Evolutionary conservation across 768 basidiomycete genomes (phyloP), one percentile per base, ranked within the genome.

Genomic region (Paxillus involutus): DNA sequence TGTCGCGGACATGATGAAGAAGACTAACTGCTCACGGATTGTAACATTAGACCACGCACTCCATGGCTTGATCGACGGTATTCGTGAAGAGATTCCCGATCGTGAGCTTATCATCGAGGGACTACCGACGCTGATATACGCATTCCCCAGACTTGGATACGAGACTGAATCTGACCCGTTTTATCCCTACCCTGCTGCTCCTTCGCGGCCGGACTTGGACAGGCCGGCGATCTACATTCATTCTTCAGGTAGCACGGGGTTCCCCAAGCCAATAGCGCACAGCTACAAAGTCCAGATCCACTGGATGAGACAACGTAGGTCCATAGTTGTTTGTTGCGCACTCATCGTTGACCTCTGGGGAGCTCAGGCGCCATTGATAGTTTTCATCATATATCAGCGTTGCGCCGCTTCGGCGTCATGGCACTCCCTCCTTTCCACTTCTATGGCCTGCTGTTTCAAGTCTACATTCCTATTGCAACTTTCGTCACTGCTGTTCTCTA

Each of bases 211-310:
- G 12, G 47, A 57, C 9, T 26, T 56, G 48, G 52, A 61, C 46
- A 44, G 42, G 0, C 51, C 58, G 1, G 58, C 51, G 0, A 46
- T 66, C 21, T 66, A 66, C 10, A 21, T 58, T 9, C 62, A 63
- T 8, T 66, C 64, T 3, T 66, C 58, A 0, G 65, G 79, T 10
- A 80, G 77, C 40, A 79, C 80, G 0, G 79, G 79, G 4, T 64
- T 76, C 40, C 79, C 80, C 0, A 80, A 78, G 55, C 59, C 75
- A 3, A 73, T 81, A 29, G 53, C 68, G 1, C 64, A 72, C 24
- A 71, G 66, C 0, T 66, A 74, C 48, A 61, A 58, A 24, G 59
- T 60, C 3, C 49, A 76, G 17, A 48, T 67, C 2, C 65, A 76
- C 36, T 74, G 76, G 71, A 59, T 67, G 19, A 44, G 55, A 3